phyloP scores from a whole-genome alignment of 805 yeast species.

The Saccharomycopsis fodiens region DNA sequence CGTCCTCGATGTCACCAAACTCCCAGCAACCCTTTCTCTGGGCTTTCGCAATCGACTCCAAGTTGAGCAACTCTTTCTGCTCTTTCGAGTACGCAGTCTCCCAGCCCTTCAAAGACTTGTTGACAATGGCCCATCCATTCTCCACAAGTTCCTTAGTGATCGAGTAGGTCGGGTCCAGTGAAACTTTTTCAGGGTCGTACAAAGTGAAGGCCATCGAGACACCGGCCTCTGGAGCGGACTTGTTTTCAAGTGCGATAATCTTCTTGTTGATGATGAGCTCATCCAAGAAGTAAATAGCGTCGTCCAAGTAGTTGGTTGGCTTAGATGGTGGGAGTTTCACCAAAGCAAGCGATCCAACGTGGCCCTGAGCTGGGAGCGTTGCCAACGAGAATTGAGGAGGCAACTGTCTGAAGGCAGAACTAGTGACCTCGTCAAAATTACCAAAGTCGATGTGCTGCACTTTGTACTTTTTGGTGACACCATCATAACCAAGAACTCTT shows the following conservation, averaged over 20 bases:
- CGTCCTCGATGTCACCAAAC: conserved; percentile 62
- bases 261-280: conserved; percentile 44
- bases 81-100: conserved; percentile 32
- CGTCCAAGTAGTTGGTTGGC: conserved; percentile 47
- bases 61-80: conserved; percentile 32
- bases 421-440: conserved; percentile 37
- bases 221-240: conserved; percentile 30
- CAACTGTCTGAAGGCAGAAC: conserved; percentile 38
- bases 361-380: conserved; percentile 45
- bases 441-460: conserved; percentile 62
- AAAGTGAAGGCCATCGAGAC: conserved; percentile 45
- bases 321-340: conserved; percentile 49
- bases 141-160: conserved; percentile 51
- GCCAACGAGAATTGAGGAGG: conserved; percentile 41
- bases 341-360: conserved; percentile 44
- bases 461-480: conserved; percentile 34
- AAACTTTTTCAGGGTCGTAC: conserved; percentile 48
- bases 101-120: conserved; percentile 27
- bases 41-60: conserved; percentile 43
- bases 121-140: conserved; percentile 55
- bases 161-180: conserved; percentile 47
- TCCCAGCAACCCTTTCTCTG: conserved; percentile 64
- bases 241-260: conserved; percentile 47
- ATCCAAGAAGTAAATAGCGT: conserved; percentile 46
- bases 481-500: conserved; percentile 40